Evolutionary conservation across 2,329 filamentous ascomycete species (phyloP).

Genomic region (Hypocreales sp.): DNA sequence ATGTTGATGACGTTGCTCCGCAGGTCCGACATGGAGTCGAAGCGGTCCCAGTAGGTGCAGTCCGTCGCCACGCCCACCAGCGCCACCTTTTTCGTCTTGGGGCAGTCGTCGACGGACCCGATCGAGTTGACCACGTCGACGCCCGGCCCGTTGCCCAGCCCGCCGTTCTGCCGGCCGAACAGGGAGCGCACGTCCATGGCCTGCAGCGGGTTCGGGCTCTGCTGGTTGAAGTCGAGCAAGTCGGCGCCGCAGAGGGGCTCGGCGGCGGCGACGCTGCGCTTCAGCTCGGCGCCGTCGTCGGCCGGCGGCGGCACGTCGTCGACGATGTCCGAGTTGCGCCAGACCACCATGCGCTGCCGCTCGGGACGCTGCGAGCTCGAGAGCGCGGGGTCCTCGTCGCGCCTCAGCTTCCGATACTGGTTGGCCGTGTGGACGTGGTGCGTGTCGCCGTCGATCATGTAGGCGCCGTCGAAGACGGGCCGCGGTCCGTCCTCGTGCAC

Average conservation of each 20-base stretch:
- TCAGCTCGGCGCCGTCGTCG: slow-evolving; percentile 43
- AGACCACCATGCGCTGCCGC: slow-evolving; percentile 76
- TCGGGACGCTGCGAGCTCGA: slow-evolving; percentile 24
- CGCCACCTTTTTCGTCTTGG: slow-evolving; percentile 78
- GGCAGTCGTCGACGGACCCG: slow-evolving; percentile 72
- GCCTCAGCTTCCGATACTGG: slow-evolving; percentile 59
- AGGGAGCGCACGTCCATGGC: slow-evolving; percentile 48
- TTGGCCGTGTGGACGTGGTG: slow-evolving; percentile 72
- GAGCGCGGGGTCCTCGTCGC: slow-evolving; percentile 54
- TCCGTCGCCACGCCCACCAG: slow-evolving; percentile 86
- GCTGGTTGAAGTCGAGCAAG: slow-evolving; percentile 62
- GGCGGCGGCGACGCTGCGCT: slow-evolving; percentile 32
- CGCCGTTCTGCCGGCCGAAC: slow-evolving; percentile 61
- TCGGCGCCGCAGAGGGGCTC: slow-evolving; percentile 56
- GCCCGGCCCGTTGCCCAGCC: slow-evolving; percentile 50
- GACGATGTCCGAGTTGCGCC: slow-evolving; percentile 75
- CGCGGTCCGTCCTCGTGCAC: slow-evolving; percentile 59
- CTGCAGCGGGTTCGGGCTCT: slow-evolving; percentile 36
- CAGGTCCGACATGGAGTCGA: slow-evolving; percentile 46
- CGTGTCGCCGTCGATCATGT: slow-evolving; percentile 64
- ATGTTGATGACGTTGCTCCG: slow-evolving; percentile 63
- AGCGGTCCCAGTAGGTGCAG: slow-evolving; percentile 67
- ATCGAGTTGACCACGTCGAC: slow-evolving; percentile 68
- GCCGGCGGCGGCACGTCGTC: slow-evolving; percentile 3
- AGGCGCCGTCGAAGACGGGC: slow-evolving; percentile 83